Evolutionary conservation across 345 rosid species (phyloP).

Genomic region (Moricandia moricandioides): DNA sequence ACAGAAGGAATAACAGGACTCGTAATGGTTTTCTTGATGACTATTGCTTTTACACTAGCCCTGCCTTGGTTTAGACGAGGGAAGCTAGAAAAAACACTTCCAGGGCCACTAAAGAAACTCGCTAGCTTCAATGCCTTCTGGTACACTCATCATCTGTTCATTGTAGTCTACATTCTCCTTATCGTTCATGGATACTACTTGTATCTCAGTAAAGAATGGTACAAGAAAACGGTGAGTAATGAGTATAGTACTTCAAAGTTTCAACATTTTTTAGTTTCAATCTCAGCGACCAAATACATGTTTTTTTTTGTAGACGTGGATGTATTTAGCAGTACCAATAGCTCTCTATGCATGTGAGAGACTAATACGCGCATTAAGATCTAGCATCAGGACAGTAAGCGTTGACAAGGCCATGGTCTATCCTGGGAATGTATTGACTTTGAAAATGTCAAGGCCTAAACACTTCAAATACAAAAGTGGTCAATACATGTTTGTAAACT

Average conservation of each 20-base stretch:
- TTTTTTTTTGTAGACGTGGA: conserved; percentile 59
- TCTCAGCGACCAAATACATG: not conserved
- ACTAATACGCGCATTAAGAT: not conserved
- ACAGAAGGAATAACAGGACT: conserved; percentile 64
- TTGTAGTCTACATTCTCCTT: not conserved
- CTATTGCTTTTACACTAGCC: conserved; percentile 68
- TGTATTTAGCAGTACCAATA: conserved; percentile 37
- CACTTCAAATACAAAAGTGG: conserved; percentile 84
- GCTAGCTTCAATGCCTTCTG: not conserved
- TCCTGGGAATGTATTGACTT: conserved; percentile 71
- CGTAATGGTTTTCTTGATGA: conserved; percentile 65
- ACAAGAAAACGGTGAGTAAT: conserved; percentile 72
- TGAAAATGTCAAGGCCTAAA: conserved; percentile 73
- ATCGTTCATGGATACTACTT: not conserved
- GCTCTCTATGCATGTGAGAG: not conserved
- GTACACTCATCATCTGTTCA: not conserved
- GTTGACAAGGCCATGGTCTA: conserved; percentile 42
- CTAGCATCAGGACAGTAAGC: conserved; percentile 45
- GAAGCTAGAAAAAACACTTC: conserved; percentile 9
- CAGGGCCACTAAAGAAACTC: not conserved
- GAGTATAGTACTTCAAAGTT: conserved; percentile 9
- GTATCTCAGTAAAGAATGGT: conserved; percentile 37
- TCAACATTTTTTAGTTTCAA: not conserved
- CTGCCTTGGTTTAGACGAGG: conserved; percentile 63
- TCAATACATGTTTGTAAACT: conserved; percentile 88